phyloP scores from a whole-genome alignment of 2,329 filamentous ascomycete species.

The Apiospora aurea region DNA sequence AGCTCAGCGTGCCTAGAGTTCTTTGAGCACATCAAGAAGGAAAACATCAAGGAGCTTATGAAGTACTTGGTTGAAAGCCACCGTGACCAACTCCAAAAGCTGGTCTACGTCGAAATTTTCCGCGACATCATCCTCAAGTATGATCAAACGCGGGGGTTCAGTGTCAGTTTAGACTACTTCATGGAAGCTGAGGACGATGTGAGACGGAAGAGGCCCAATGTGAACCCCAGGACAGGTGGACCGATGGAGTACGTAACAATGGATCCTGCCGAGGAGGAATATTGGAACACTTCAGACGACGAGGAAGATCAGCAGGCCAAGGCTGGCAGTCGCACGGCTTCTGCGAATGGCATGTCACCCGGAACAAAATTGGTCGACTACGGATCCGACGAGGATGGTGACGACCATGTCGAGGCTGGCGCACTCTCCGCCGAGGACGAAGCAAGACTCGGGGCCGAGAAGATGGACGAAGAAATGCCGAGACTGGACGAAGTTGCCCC shows the following conservation, averaged over 20 bases:
- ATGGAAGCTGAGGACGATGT: constrained; percentile 72
- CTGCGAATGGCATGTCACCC: constrained; percentile 69
- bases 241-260: constrained; percentile 74
- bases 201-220: constrained; percentile 47
- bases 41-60: constrained; percentile 81
- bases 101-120: constrained; percentile 89
- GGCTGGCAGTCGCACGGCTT: constrained; percentile 41
- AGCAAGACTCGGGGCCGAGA: constrained; percentile 33
- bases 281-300: constrained; percentile 90
- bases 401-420: constrained; percentile 66
- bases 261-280: constrained; percentile 88
- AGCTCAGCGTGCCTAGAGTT: constrained; percentile 94
- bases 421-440: constrained; percentile 41
- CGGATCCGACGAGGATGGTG: constrained; percentile 85
- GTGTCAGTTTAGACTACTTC: constrained; percentile 72
- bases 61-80: constrained; percentile 86
- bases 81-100: constrained; percentile 75
- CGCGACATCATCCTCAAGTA: constrained; percentile 76
- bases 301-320: constrained; percentile 69
- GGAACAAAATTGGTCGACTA: constrained; percentile 85
- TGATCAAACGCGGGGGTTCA: constrained; percentile 78
- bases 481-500: constrained; percentile 53
- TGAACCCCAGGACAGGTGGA: constrained; percentile 63
- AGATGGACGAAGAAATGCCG: constrained; percentile 40
- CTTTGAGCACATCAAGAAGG: constrained; percentile 87